Evolutionary conservation across 106 monocot genomes (phyloP).

Genomic region (Dioscorea alata): DNA sequence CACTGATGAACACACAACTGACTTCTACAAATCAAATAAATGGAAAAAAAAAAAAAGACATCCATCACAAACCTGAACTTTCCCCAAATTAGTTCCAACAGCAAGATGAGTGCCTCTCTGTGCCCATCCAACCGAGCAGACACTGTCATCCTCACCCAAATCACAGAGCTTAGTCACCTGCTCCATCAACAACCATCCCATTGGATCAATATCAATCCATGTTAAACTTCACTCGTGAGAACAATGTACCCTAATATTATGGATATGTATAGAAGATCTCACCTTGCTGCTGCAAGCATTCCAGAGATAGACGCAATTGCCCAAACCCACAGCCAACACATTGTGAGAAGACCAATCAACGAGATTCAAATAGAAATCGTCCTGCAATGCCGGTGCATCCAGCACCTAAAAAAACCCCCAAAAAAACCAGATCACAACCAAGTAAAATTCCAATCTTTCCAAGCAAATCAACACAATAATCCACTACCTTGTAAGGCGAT

Average conservation of each 20-base stretch:
- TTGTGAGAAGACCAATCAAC: conserved; percentile 96
- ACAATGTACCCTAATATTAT: background rate
- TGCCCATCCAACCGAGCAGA: conserved; percentile 97
- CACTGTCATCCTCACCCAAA: conserved; percentile 79
- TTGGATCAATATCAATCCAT: no score
- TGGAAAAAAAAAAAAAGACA: background rate
- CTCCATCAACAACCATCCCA: background rate
- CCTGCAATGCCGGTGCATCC: conserved; percentile 96
- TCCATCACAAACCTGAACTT: conserved; percentile 65
- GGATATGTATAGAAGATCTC: conserved; percentile 1
- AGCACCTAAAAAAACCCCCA: conserved; percentile 51
- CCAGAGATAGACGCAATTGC: conserved; percentile 98
- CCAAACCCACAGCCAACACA: conserved; percentile 85
- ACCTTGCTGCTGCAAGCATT: conserved; percentile 99
- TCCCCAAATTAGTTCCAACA: conserved; percentile 83
- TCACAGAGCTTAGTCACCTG: conserved; percentile 93
- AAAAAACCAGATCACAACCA: background rate
- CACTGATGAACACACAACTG: no score
- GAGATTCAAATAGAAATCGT: conserved; percentile 97
- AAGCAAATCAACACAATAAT: background rate
- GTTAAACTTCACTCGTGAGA: background rate
- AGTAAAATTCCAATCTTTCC: background rate
- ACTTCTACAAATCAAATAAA: no score
- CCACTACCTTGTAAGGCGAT: conserved; percentile 76
- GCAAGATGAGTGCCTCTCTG: conserved; percentile 81